phyloP scores from a whole-genome alignment of 257 asterid genomes.

The Solanum pennellii region DNA sequence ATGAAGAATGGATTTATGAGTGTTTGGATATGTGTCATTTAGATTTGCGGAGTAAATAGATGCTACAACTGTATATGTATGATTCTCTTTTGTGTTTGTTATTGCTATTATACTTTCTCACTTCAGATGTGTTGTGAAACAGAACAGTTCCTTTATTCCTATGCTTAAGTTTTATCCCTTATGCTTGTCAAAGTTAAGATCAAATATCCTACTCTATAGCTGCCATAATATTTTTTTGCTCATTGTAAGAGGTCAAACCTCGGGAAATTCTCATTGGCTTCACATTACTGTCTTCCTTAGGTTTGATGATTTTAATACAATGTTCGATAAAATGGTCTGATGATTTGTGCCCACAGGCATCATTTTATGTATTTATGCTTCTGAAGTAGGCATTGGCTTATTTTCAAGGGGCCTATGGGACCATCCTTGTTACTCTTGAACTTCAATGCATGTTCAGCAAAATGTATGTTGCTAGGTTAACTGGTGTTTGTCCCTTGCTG shows the following conservation, averaged over 20 bases:
- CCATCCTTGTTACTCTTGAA: background rate
- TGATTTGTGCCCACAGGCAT: background rate
- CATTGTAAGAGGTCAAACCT: background rate
- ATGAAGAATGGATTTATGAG: background rate
- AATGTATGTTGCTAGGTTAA: background rate
- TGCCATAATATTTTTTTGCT: background rate
- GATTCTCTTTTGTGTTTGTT: background rate
- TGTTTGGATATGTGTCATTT: background rate
- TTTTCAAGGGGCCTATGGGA: background rate
- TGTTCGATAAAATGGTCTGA: background rate
- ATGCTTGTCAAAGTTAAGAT: background rate
- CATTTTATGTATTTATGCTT: background rate
- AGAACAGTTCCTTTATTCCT: background rate
- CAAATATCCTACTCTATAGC: background rate
- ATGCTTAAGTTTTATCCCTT: background rate
- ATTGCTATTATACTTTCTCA: background rate
- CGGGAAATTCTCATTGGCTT: background rate
- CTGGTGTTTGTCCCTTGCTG: background rate
- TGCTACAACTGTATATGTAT: background rate
- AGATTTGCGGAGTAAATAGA: background rate
- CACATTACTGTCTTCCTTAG: background rate
- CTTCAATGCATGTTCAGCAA: background rate
- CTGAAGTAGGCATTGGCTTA: background rate
- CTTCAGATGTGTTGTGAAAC: background rate
- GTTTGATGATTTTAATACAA: background rate